These are phyloP conservation scores for Cetraspora pellucida DNA, from an alignment of 192 early-diverging fungal species.

Conservation along the genomic window DNA sequence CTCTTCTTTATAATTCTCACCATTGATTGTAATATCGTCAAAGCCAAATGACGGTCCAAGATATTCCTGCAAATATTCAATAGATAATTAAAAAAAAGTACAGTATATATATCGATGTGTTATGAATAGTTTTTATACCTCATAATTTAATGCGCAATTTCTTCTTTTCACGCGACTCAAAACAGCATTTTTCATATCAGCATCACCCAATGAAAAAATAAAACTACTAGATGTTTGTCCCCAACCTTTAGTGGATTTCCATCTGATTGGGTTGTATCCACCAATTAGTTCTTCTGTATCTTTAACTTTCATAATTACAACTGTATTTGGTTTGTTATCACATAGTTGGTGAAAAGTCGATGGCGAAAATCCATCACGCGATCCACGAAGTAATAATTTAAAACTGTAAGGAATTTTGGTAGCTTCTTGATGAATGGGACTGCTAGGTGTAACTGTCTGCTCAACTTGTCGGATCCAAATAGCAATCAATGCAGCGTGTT, in stretches of 20 bases:
- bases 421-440: background rate
- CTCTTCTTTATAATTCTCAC: background rate
- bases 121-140: background rate
- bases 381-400: slow-evolving; percentile 12
- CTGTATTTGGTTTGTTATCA: background rate
- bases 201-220: slow-evolving; percentile 2
- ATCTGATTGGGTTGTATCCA: slow-evolving; percentile 2
- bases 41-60: background rate
- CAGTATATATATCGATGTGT: no score
- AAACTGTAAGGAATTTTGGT: background rate
- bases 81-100: no score
- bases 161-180: background rate
- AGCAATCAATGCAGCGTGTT: slow-evolving; percentile 2
- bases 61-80: background rate
- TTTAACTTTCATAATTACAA: slow-evolving; percentile 9
- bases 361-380: background rate
- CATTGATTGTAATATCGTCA: background rate
- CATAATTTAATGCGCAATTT: background rate
- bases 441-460: background rate
- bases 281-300: background rate
- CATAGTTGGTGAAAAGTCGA: slow-evolving; percentile 2
- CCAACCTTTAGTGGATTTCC: background rate
- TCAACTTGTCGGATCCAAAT: background rate
- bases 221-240: slow-evolving; percentile 4
- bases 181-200: background rate